A percentile compares a stretch with the other conserved stretches of the same genome.
phyloP scores from a whole-genome alignment of 352 stramenopile genomes.

The Phytophthora sp. region DNA sequence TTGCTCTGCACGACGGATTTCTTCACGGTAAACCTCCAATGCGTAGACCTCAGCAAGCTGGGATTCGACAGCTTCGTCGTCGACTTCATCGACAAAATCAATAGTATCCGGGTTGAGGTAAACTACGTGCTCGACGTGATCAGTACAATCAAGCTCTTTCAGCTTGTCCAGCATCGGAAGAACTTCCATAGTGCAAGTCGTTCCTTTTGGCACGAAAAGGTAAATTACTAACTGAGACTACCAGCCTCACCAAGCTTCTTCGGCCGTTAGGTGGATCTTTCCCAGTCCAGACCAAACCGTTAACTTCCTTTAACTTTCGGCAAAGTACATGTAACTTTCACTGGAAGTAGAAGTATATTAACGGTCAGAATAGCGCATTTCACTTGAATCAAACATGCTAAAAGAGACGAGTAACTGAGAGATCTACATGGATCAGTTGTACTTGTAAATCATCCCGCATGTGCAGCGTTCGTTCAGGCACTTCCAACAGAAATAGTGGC shows the following conservation, averaged over 20 bases:
- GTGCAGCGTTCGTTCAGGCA: conserved; percentile 34
- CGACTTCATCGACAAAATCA: conserved; percentile 27
- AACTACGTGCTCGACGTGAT: conserved; percentile 21
- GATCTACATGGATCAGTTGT: no score
- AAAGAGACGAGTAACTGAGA: not conserved
- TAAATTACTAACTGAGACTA: conserved; percentile 13
- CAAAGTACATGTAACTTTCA: not conserved
- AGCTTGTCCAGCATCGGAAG: conserved; percentile 22
- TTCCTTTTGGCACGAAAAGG: no score
- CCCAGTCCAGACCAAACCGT: not conserved
- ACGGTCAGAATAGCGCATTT: not conserved
- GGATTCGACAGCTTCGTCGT: conserved; percentile 23
- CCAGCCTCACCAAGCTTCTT: no score
- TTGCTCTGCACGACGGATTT: conserved; percentile 45
- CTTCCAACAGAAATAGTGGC: conserved; percentile 52
- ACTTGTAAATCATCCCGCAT: conserved; percentile 19
- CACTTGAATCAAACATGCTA: not conserved
- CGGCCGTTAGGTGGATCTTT: conserved; percentile 3
- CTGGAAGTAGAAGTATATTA: no score
- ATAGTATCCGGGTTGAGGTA: conserved; percentile 20
- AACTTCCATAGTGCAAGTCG: conserved; percentile 35
- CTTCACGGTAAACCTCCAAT: conserved; percentile 50
- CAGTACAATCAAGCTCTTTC: conserved; percentile 18
- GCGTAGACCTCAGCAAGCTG: conserved; percentile 35
- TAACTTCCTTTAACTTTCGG: no score